phyloP scores from a whole-genome alignment of 192 early-diverging fungal species.

The Borealophlyctis nickersoniae region DNA sequence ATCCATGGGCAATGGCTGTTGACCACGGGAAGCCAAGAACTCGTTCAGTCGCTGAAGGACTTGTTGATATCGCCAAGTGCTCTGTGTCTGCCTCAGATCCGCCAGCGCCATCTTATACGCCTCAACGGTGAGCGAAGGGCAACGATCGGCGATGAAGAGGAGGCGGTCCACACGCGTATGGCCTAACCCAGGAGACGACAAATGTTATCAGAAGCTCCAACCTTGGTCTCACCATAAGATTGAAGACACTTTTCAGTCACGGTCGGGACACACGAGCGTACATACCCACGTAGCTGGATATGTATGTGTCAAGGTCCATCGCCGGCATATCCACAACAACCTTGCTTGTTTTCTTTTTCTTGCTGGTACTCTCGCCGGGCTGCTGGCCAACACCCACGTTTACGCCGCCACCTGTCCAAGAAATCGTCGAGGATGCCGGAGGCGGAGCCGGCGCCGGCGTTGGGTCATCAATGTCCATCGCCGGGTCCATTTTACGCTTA shows the following conservation, averaged over 20 bases:
- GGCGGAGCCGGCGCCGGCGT: too few species aligned
- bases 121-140: constrained; percentile 64
- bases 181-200: constrained; percentile 36
- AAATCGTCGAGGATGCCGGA: too few species aligned
- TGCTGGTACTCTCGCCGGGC: constrained; percentile 10
- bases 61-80: constrained; percentile 48
- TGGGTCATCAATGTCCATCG: too few species aligned
- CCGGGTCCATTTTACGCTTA: too few species aligned
- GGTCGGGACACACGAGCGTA: too few species aligned
- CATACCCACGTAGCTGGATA: constrained; percentile 64
- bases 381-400: too few species aligned
- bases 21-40: constrained; percentile 32
- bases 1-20: constrained; percentile 41
- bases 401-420: too few species aligned
- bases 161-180: constrained; percentile 66
- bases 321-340: constrained; percentile 25
- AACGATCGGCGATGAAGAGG: constrained; percentile 70
- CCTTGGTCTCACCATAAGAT: background rate
- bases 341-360: constrained; percentile 35
- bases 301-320: constrained; percentile 62
- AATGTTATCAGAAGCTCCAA: too few species aligned
- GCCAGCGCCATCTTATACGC: constrained; percentile 61
- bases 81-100: constrained; percentile 52
- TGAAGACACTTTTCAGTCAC: constrained; percentile 1
- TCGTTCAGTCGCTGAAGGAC: constrained; percentile 57